Percentiles rank a stretch among this genome's conserved stretches.
Evolutionary conservation across 2,329 filamentous ascomycete genomes (phyloP).

Genomic region (Nigrospora oryzae): DNA sequence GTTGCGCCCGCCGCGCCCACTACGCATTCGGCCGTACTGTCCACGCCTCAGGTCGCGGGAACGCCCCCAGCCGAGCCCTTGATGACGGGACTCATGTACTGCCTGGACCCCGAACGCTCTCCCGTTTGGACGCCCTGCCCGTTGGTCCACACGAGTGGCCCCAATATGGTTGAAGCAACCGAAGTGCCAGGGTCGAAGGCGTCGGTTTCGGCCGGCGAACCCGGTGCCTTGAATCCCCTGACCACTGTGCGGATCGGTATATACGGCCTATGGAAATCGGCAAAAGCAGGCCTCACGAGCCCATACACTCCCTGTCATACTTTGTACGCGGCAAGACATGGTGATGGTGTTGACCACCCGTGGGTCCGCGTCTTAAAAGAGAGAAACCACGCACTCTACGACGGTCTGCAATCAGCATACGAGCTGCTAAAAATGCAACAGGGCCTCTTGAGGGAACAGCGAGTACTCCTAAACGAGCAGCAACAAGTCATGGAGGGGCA

Average conservation of each 20-base stretch:
- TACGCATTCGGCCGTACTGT: neutral
- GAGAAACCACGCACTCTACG: neutral
- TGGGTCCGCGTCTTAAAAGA: neutral
- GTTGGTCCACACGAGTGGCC: neutral
- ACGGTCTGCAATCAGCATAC: neutral
- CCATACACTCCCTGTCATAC: too few species aligned
- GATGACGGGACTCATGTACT: slow-evolving; percentile 3
- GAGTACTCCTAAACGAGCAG: neutral
- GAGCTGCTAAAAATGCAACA: slow-evolving; percentile 1
- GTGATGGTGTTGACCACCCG: too few species aligned
- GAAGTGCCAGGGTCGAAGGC: neutral
- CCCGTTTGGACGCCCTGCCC: slow-evolving; percentile 2
- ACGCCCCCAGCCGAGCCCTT: neutral
- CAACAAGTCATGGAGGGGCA: slow-evolving; percentile 2
- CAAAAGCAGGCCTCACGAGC: neutral
- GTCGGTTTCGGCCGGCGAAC: neutral
- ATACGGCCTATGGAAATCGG: neutral
- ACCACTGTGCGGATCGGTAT: neutral
- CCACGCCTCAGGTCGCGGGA: neutral
- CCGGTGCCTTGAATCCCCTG: neutral
- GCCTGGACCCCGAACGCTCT: slow-evolving; percentile 1
- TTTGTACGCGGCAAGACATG: too few species aligned
- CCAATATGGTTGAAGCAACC: slow-evolving; percentile 1
- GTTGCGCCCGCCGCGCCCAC: neutral
- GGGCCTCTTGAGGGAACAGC: neutral